Base-by-base conservation (phyloP, 768 basidiomycete species). In the Phylloporus sp. region DNA sequence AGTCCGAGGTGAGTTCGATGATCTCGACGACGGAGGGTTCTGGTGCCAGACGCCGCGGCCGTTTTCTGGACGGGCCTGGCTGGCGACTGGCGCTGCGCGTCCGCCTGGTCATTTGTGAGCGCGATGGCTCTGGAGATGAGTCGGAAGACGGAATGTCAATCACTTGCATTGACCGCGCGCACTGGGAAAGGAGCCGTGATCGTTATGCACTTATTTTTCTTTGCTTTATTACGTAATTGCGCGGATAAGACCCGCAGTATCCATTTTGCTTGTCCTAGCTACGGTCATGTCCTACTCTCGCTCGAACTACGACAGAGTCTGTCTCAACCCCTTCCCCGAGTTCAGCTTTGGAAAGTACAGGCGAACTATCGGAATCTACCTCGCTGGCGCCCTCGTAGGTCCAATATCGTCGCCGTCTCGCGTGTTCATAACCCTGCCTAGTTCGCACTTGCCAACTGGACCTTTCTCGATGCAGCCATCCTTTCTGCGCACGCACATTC, bases 381-480 rank as follows among this genome's bases (percentile, higher is more conserved):
- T 91, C 46, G 87, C 93, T 1, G 95, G 95, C 33, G 94, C 83
- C 39, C 73, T 99, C 53, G 94, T 98, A 62, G 53, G 91, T 79
- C 42, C 17, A 31, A 42, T 37, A 32, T n/a, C 45, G n/a, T 26
- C 50, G 37, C 17, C 24, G 5, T 5, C 27, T 15, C 4, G 3
- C 23, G 11, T 5, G 9, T 44, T 38, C 22, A 26, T 7, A 6
- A 26, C 14, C 18, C 7, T 20, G 17, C 14, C 5, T 37, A 94
- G 94, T 98, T 97, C 66, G 90, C 93, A 1, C 71, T 97, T 17
- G 94, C 91, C 23, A 90, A 90, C 66, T 98, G 95, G 92, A 78
- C 86, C 4, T 93, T 99, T 69, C 72, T 97, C 46, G 95, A 98
- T 58, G 95, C 96, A 13, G 84, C 86, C 20, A 83, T 97, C 44